phyloP scores from a whole-genome alignment of 441 rosid species.

The Erysimum cheiri region DNA sequence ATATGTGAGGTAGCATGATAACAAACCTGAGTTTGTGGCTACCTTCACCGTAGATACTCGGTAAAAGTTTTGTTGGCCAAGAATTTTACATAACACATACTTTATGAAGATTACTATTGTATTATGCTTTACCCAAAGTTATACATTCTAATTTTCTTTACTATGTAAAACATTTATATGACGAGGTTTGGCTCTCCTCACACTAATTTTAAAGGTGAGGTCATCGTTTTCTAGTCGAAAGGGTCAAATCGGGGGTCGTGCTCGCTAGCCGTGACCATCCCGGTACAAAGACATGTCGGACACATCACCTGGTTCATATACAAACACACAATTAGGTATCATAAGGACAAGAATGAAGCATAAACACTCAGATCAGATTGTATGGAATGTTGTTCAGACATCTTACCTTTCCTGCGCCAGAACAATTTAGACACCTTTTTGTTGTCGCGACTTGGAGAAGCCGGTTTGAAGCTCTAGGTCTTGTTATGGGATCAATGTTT shows the following conservation, averaged over 20 bases:
- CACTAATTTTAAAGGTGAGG: background rate
- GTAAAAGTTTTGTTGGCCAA: background rate
- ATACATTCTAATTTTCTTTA: conserved; percentile 15
- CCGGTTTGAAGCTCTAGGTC: conserved; percentile 53
- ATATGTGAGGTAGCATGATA: background rate
- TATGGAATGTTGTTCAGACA: conserved; percentile 23
- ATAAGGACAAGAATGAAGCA: conserved; percentile 7
- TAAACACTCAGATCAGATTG: background rate
- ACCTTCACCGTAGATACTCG: background rate
- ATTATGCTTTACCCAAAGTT: background rate
- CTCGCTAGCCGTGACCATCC: conserved; percentile 75
- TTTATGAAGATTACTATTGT: background rate
- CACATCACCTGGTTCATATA: conserved; percentile 48
- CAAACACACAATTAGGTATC: conserved; percentile 25
- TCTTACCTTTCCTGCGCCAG: conserved; percentile 93
- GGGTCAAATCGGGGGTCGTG: conserved; percentile 79
- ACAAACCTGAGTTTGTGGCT: background rate
- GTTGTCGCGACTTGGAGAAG: conserved; percentile 67
- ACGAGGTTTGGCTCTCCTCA: conserved; percentile 26
- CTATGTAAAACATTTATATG: conserved; percentile 22
- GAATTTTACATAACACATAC: background rate
- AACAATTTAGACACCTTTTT: conserved; percentile 79
- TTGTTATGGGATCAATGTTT: conserved; percentile 62
- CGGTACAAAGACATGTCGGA: conserved; percentile 50
- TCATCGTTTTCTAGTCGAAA: conserved; percentile 51